Evolutionary conservation across 331 rosid species (phyloP), one percentile per base, ranked within the genome.

Genomic region (Dryas integrifolia): DNA sequence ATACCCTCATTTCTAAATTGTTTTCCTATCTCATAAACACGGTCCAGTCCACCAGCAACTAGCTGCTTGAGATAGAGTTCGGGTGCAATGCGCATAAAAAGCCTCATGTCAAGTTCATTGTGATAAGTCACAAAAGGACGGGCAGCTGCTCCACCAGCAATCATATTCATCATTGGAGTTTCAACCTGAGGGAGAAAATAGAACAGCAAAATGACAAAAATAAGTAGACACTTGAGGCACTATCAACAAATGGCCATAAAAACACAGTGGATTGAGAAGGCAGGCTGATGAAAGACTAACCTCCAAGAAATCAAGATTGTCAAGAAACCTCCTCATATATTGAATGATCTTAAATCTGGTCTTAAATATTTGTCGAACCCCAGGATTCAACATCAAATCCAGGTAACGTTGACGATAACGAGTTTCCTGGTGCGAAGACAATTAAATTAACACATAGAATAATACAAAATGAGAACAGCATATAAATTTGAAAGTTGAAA

Each of bases 151-250:
- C 98, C 98, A 74, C 97, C 97, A 60, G 99, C 88, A 83, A 95
- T 92, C 96, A 92, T 92, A 80, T 92, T 95, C 99, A 95, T 88
- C 97, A 95, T 95, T 48, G 99, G 99, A 39, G 99, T 92, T 87
- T 95, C 99, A 71, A 95, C 97, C 99, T 91, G 65, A 73, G 39
- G 72, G 2, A 38, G 65, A 72, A 71, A 62, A 53, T 30, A 62
- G 63, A 35, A 76, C 66, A 43, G 76, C 24, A 59, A 62, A 21
- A 43, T 65, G 15, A 67, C 24, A 26, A 41, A 7, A 9, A 58
- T 0, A 59, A 77, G 57, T 69, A 0, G 26, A 14, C 38, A 35
- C 39, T 9, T 13, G 6, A 53, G 45, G 18, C 51, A 69, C 44
- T 15, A 74, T 6, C 67, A n/a, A 77, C 26, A 73, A 26, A 44